Evolutionary conservation across 75 land plant species (phyloP), one percentile per base, ranked within the genome.

Genomic region (Pseudotsuga menziesii): DNA sequence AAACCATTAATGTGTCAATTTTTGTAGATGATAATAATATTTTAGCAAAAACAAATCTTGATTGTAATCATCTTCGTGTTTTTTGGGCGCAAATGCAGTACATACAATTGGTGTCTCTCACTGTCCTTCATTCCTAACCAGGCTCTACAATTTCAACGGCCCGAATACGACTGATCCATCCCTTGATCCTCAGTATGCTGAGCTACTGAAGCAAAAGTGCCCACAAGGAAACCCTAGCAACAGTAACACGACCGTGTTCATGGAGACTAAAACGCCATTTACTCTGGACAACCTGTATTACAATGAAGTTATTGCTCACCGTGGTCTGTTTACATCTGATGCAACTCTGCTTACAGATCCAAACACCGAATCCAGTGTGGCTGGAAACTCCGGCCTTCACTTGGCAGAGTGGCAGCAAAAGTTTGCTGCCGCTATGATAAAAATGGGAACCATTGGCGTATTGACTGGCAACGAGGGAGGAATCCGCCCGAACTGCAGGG

Each of bases 241-340:
- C 52, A 8, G 1, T 11, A 44, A 44, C 52, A 16, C 29, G 44
- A 75, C 57, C 0, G 84, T 79, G 41, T 80, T 79, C 29, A 86
- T 85, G 57, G 79, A 80, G n/a, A 71, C 86, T 8, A 77, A 78
- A 7, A 41, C 69, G 19, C 76, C 44, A 20, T 74, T 76, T 79
- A 72, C 41, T 11, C 88, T 94, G 81, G 79, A 80, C 29, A 86
- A 76, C 57, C 55, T 81, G 12, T 92, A 89, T 79, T 92, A 83
- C 84, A 15, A 61, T 4, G 80, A 81, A 5, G 54, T 90, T 5
- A 69, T 84, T 4, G 12, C 59, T 29, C 61, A 79, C 22, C 22
- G 82, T n/a, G 88, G 95, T 23, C 87, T 90, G 16, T 87, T 94
- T 35, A 81, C 75, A 20, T 79, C 85, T 25, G 98, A 94, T 78